Conservation (phyloP, 768 basidiomycete species). For the Lactarius sanguifluus region DNA sequence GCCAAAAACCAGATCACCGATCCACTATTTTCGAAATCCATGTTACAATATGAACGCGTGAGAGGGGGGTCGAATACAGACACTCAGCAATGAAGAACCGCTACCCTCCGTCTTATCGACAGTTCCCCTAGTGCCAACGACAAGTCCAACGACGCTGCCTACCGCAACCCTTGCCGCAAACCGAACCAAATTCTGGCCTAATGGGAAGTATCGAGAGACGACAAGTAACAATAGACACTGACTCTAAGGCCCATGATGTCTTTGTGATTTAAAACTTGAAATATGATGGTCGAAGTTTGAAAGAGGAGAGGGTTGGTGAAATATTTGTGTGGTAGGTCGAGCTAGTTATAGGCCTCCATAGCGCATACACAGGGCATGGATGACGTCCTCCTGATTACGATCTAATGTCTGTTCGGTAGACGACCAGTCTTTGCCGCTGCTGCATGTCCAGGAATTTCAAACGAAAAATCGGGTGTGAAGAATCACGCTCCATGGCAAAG, state of each 20-base stretch:
- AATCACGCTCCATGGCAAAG: neutral
- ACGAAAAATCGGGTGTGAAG: neutral
- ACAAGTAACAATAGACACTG: neutral
- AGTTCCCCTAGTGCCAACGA: neutral
- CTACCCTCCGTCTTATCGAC: neutral
- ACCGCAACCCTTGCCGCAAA: neutral
- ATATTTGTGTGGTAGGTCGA: neutral
- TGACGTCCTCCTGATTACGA: neutral
- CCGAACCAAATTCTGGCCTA: neutral
- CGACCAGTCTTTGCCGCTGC: neutral
- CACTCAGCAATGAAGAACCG: neutral
- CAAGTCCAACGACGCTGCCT: neutral
- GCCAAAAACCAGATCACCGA: slow-evolving; percentile 14
- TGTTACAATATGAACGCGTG: neutral
- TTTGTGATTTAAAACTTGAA: neutral
- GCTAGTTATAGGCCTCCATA: slow-evolving; percentile 11
- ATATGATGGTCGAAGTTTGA: neutral
- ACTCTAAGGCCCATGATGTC: slow-evolving; percentile 10
- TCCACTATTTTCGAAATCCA: neutral
- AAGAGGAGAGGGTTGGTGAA: neutral
- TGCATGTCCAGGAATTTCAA: neutral
- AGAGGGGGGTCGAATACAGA: slow-evolving; percentile 2
- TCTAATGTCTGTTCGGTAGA: neutral
- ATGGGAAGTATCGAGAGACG: neutral
- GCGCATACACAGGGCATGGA: slow-evolving; percentile 1